These are phyloP conservation scores for Mrakia gelida DNA, from an alignment of 768 basidiomycete genomes.

Conservation along the genomic window DNA sequence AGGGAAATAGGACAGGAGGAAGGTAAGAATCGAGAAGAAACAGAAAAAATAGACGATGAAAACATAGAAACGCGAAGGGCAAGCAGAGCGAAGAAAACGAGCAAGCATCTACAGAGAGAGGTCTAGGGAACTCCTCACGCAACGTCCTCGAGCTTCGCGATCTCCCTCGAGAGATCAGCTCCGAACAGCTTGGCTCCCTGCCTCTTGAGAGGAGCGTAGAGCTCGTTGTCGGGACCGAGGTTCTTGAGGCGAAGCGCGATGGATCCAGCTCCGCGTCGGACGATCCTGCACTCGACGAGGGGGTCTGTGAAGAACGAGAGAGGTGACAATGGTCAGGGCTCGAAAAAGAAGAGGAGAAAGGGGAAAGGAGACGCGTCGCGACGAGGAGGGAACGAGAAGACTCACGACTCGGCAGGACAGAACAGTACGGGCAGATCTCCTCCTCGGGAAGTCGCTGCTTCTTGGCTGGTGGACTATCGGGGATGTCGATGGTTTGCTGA, in stretches of 20 bases:
- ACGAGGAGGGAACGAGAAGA: neutral
- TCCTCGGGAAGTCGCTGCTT: neutral
- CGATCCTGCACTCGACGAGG: neutral
- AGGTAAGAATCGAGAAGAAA: neutral
- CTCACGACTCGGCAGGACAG: neutral
- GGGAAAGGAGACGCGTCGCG: neutral
- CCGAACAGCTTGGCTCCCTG: conserved; percentile 6
- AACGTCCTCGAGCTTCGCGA: neutral
- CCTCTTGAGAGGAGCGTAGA: neutral
- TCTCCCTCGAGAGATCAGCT: neutral
- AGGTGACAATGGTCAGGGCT: too few species aligned
- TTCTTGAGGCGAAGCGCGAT: neutral
- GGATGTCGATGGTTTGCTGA: neutral
- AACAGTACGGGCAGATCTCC: neutral
- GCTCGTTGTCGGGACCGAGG: neutral
- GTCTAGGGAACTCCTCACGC: too few species aligned
- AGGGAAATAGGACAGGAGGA: neutral
- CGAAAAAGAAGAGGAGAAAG: too few species aligned
- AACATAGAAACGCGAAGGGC: neutral
- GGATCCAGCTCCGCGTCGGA: neutral
- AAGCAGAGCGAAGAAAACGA: neutral
- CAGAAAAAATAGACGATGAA: neutral
- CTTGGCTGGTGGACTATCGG: neutral
- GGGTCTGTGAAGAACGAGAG: neutral
- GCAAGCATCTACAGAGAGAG: neutral